These are phyloP conservation scores for Tinospora cordifolia DNA, from an alignment of 164 flowering plant genomes.

Conservation along the genomic window DNA sequence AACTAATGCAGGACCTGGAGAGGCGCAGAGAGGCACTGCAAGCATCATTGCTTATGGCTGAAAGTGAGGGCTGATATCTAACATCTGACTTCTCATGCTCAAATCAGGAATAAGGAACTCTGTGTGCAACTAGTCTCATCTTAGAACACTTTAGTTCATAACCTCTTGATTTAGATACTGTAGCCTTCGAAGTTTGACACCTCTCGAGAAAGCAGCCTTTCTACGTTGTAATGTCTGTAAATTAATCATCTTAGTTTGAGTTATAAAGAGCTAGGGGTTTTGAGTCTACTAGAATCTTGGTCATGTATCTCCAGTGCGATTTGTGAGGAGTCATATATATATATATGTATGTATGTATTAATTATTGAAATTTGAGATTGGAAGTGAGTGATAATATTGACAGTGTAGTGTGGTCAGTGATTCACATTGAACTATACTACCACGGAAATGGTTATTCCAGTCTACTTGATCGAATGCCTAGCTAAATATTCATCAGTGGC, in stretches of 20 bases:
- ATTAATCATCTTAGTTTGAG: neutral
- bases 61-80: slow-evolving; percentile 12
- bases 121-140: neutral
- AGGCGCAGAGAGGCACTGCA: slow-evolving; percentile 72
- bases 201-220: neutral
- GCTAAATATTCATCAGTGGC: too few relatives aligned
- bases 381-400: neutral
- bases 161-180: neutral
- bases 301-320: neutral
- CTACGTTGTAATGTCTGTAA: neutral
- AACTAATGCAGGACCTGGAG: slow-evolving; percentile 54
- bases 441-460: neutral
- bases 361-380: too few relatives aligned
- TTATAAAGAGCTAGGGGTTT: neutral
- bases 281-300: neutral
- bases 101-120: neutral
- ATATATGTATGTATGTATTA: too few relatives aligned
- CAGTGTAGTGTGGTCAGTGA: neutral
- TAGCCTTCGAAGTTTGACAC: neutral
- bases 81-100: neutral
- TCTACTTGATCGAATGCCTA: neutral
- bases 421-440: too few relatives aligned
- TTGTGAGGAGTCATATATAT: too few relatives aligned
- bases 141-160: neutral
- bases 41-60: slow-evolving; percentile 41